Conservation (phyloP, 2,329 filamentous ascomycete species). For the Chrysoporthe puriensis region DNA sequence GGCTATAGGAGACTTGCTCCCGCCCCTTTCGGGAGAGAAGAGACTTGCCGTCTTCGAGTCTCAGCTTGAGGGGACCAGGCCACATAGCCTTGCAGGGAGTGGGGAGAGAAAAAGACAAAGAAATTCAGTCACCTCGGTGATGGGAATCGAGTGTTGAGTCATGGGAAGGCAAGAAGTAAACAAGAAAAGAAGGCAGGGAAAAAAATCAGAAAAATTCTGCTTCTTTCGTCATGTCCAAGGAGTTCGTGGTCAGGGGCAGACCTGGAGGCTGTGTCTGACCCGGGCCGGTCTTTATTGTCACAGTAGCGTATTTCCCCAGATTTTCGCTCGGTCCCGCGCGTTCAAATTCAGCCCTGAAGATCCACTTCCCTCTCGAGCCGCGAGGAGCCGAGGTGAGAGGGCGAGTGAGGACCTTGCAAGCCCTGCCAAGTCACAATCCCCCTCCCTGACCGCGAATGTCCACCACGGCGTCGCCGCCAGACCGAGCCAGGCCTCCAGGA, state of each 20-base stretch:
- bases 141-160: not conserved
- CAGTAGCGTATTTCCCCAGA: slow-evolving; percentile 25
- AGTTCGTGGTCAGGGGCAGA: slow-evolving; percentile 5
- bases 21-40: not conserved
- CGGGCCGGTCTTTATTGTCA: not conserved
- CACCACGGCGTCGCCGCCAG: not conserved
- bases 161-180: not conserved
- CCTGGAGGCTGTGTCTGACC: slow-evolving; percentile 10
- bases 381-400: slow-evolving; percentile 16
- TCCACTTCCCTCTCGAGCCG: slow-evolving; percentile 14
- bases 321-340: slow-evolving; percentile 15
- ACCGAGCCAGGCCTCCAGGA: not conserved
- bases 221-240: slow-evolving; percentile 9
- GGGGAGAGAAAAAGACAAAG: not conserved
- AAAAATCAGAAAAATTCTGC: not conserved
- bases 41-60: not conserved
- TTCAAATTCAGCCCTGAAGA: slow-evolving; percentile 20
- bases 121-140: not conserved
- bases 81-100: no score
- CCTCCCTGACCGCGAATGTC: not conserved
- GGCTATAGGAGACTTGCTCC: not conserved
- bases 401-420: not conserved
- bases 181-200: not conserved
- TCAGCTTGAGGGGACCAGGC: not conserved
- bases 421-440: not conserved